These are phyloP conservation scores for Beta corolliflora DNA, from an alignment of 179 eudicot species.

Conservation along the genomic window DNA sequence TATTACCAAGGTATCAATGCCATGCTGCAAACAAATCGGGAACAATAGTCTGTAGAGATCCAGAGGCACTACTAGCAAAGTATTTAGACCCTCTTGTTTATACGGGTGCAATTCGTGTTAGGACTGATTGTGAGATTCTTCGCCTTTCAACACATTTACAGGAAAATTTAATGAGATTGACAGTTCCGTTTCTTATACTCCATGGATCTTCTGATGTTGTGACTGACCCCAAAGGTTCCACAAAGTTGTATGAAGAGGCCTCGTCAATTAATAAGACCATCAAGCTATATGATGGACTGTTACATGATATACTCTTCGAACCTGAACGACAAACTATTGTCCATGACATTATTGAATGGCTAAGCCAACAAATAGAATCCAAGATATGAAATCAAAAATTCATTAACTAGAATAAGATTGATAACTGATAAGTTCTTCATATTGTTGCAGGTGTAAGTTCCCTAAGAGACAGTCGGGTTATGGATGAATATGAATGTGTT, in stretches of 20 bases:
- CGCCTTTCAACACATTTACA: conserved; percentile 60
- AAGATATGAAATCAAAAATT: background rate
- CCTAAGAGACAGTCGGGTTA: background rate
- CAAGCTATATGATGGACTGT: conserved; percentile 52
- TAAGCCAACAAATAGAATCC: conserved; percentile 33
- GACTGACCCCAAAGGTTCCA: conserved; percentile 72
- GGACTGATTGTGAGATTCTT: conserved; percentile 81
- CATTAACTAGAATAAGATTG: background rate
- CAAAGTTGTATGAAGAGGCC: conserved; percentile 62
- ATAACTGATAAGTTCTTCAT: background rate
- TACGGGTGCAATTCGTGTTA: conserved; percentile 72
- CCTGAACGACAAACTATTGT: conserved; percentile 56
- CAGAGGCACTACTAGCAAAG: conserved; percentile 63
- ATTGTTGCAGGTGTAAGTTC: background rate
- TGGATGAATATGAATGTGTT: background rate
- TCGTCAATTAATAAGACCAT: conserved; percentile 63
- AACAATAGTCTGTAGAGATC: conserved; percentile 61
- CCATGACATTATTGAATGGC: conserved; percentile 60
- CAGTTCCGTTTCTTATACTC: conserved; percentile 66
- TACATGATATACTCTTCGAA: conserved; percentile 85
- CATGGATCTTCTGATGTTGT: conserved; percentile 78
- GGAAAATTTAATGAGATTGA: conserved; percentile 47
- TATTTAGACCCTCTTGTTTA: conserved; percentile 87
- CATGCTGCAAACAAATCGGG: conserved; percentile 79
- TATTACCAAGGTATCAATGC: conserved; percentile 74